Base-by-base conservation (phyloP, 371 early-diverging fungal genomes). In the Fennellomyces sp. region DNA sequence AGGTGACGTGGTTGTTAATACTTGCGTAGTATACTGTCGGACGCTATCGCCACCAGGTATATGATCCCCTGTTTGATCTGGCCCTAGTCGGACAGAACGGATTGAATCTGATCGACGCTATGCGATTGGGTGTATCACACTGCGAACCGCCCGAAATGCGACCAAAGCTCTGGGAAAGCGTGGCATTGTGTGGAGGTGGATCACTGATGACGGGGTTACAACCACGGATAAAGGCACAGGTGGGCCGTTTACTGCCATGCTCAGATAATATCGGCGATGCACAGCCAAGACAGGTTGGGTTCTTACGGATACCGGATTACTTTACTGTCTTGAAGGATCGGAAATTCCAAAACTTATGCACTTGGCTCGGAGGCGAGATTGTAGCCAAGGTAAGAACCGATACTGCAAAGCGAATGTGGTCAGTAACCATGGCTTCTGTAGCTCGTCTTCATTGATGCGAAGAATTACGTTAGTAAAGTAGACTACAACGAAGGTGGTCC, bases 401-500 rank as follows among this genome's bases (percentile, higher is more conserved):
- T 11, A 30, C 3, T 47, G 35, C 35, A 23, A 21, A 17, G 17
- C 39, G n/a, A n/a, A n/a, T n/a, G n/a, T n/a, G n/a, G n/a, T n/a
- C n/a, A n/a, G n/a, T n/a, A n/a, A n/a, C n/a, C n/a, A n/a, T n/a
- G n/a, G 39, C 62, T 50, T 53, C 17, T 49, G 6, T 67, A 87
- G 85, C 80, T 89, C 54, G 82, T 88, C 26, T 88, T 89, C 69
- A 80, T 83, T 7, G 85, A 86, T 54, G 82, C 88, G 27, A 87
- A 82, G 60, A 86, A 85, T 56, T 88, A 89, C 65, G 80, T 91
- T 52, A 90, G 84, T 53, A 92, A 91, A 81, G 88, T 88, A 21
- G 93, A 93, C 63, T 93, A 93, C 69, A 91, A 91, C 63, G 90
- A 91, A 62, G 66, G 73, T 54, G 93, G 93, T 15, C 93, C 93